These are phyloP conservation scores for Neofusicoccum kwambonambiense DNA, from an alignment of 2,329 filamentous ascomycete genomes.

Conservation along the genomic window DNA sequence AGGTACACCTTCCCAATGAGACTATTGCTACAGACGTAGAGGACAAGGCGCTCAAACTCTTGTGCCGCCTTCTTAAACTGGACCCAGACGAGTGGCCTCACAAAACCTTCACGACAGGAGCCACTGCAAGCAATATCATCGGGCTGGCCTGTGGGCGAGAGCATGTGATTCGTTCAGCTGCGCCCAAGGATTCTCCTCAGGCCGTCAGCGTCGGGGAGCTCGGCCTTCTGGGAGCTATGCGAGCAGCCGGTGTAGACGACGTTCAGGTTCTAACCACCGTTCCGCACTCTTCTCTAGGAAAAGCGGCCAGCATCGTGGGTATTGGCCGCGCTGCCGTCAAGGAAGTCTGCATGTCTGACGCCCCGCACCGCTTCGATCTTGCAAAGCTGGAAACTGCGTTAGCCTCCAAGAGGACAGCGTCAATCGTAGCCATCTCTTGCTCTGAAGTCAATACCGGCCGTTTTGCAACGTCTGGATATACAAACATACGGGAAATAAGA, in stretches of 20 bases:
- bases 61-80: constrained; percentile 66
- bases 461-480: constrained; percentile 62
- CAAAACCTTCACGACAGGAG: constrained; percentile 75
- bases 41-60: constrained; percentile 66
- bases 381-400: constrained; percentile 62
- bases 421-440: constrained; percentile 76
- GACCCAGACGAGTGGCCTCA: constrained; percentile 62
- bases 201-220: constrained; percentile 59
- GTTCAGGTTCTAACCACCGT: constrained; percentile 78
- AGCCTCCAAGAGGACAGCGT: constrained; percentile 55
- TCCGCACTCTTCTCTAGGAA: constrained; percentile 79
- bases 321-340: constrained; percentile 69
- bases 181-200: constrained; percentile 32
- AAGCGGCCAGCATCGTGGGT: constrained; percentile 80
- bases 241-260: constrained; percentile 60
- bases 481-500: constrained; percentile 64
- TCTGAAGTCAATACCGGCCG: constrained; percentile 89
- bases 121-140: constrained; percentile 64
- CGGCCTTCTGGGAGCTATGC: constrained; percentile 68
- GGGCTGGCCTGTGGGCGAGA: constrained; percentile 72
- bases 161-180: constrained; percentile 53
- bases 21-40: constrained; percentile 76
- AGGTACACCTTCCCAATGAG: constrained; percentile 76
- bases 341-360: constrained; percentile 53
- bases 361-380: constrained; percentile 71